These are phyloP conservation scores for Ambrosia hybrid DNA, from an alignment of 140 eudicot species.

Conservation along the genomic window DNA sequence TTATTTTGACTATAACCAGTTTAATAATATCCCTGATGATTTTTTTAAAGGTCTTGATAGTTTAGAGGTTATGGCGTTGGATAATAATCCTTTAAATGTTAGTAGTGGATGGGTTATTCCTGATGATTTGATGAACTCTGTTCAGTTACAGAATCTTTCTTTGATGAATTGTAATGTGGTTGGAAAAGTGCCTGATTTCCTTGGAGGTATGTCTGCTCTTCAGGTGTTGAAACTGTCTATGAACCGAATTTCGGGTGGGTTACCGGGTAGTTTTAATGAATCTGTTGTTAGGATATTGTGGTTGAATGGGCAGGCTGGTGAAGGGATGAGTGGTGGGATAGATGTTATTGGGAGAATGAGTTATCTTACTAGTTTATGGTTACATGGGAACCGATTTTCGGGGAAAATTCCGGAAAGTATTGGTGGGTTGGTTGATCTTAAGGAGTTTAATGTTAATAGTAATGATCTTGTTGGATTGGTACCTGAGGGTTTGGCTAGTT, in stretches of 20 bases:
- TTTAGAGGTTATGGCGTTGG: constrained; percentile 79
- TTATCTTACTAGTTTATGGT: constrained; percentile 82
- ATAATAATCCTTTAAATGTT: constrained; percentile 67
- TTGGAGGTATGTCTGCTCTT: constrained; percentile 65
- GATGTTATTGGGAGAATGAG: constrained; percentile 67
- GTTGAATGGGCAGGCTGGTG: constrained; percentile 74
- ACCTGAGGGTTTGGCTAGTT: constrained; percentile 66
- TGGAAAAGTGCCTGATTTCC: constrained; percentile 78
- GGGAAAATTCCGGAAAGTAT: constrained; percentile 74
- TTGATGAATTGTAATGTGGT: constrained; percentile 65
- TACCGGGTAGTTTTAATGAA: constrained; percentile 63
- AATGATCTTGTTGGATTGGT: constrained; percentile 80
- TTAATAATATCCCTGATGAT: constrained; percentile 68
- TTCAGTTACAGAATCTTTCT: constrained; percentile 67
- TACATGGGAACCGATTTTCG: constrained; percentile 90
- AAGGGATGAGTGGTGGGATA: constrained; percentile 67
- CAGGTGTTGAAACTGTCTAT: constrained; percentile 48
- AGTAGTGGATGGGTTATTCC: constrained; percentile 87
- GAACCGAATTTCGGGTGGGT: constrained; percentile 71
- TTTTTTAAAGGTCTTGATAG: constrained; percentile 70
- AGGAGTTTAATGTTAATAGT: constrained; percentile 65
- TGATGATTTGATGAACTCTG: constrained; percentile 51
- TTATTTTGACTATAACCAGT: constrained; percentile 64
- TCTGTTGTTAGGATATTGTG: constrained; percentile 61
- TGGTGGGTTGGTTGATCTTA: constrained; percentile 51